Conservation (phyloP, 1,284 basidiomycete genomes). For the Rugosomyces carneus region DNA sequence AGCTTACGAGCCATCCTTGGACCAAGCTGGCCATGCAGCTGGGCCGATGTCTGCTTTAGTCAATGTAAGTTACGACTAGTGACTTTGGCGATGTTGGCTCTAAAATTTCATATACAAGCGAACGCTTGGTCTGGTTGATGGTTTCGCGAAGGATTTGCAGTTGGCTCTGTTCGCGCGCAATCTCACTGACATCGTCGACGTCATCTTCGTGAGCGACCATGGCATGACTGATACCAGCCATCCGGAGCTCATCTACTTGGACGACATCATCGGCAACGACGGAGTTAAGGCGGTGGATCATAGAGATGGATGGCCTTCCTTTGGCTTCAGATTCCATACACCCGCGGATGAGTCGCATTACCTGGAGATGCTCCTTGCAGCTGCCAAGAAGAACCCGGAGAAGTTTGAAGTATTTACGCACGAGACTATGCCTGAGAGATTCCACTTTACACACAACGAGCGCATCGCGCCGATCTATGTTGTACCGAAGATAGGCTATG, state of each 20-base stretch:
- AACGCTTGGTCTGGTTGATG: constrained; percentile 67
- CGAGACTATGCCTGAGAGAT: constrained; percentile 75
- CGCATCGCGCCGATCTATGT: constrained; percentile 87
- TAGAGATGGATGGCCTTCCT: constrained; percentile 82
- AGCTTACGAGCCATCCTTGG: constrained; percentile 75
- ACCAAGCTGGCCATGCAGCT: constrained; percentile 75
- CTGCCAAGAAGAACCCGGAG: constrained; percentile 45
- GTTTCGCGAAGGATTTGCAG: constrained; percentile 68
- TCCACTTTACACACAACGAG: constrained; percentile 66
- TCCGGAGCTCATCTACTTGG: constrained; percentile 72
- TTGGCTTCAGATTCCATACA: constrained; percentile 71
- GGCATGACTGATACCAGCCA: constrained; percentile 87
- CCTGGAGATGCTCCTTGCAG: constrained; percentile 45
- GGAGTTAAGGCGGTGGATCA: constrained; percentile 59
- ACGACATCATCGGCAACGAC: constrained; percentile 73
- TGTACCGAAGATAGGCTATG: constrained; percentile 75
- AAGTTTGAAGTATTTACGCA: constrained; percentile 77
- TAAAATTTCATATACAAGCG: constrained; percentile 33
- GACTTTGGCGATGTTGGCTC: not conserved
- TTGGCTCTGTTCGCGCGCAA: constrained; percentile 63
- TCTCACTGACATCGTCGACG: constrained; percentile 76
- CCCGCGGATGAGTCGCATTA: constrained; percentile 53
- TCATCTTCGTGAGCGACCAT: constrained; percentile 90
- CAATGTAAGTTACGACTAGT: constrained; percentile 43
- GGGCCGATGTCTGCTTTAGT: constrained; percentile 73